These are phyloP conservation scores for Gentiana straminea DNA, from an alignment of 257 asterid genomes.

Conservation along the genomic window DNA sequence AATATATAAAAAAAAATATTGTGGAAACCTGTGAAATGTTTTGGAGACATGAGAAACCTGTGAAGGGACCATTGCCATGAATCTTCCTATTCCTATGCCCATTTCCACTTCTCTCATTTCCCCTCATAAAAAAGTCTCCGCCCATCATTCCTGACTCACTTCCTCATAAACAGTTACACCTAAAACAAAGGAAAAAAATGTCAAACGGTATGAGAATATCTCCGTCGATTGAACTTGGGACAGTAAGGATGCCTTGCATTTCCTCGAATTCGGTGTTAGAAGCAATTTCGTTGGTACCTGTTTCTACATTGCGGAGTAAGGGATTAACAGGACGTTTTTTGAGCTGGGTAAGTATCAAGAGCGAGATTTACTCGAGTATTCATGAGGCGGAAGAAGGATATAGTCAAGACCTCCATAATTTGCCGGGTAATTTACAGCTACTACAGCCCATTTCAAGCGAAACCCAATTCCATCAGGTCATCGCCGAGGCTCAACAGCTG, in stretches of 20 bases:
- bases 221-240: conserved; percentile 21
- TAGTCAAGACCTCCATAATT: conserved; percentile 26
- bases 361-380: conserved; percentile 11
- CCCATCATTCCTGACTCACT: too few relatives aligned
- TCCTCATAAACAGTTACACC: neutral
- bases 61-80: too few relatives aligned
- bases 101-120: too few relatives aligned
- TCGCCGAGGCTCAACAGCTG: conserved; percentile 56
- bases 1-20: too few relatives aligned
- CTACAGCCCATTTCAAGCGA: conserved; percentile 45
- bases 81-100: too few relatives aligned
- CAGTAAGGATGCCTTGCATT: conserved; percentile 13
- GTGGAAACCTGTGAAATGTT: too few relatives aligned
- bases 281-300: conserved; percentile 4
- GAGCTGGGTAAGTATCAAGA: conserved; percentile 2
- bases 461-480: conserved; percentile 56
- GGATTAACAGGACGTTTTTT: neutral
- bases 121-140: too few relatives aligned
- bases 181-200: conserved; percentile 5
- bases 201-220: conserved; percentile 12
- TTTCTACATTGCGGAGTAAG: neutral
- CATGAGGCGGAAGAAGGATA: conserved; percentile 29
- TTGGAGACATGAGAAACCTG: too few relatives aligned
- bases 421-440: conserved; percentile 48
- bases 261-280: conserved; percentile 1